phyloP scores from a whole-genome alignment of 345 rosid genomes.

The Lumnitzera racemosa region DNA sequence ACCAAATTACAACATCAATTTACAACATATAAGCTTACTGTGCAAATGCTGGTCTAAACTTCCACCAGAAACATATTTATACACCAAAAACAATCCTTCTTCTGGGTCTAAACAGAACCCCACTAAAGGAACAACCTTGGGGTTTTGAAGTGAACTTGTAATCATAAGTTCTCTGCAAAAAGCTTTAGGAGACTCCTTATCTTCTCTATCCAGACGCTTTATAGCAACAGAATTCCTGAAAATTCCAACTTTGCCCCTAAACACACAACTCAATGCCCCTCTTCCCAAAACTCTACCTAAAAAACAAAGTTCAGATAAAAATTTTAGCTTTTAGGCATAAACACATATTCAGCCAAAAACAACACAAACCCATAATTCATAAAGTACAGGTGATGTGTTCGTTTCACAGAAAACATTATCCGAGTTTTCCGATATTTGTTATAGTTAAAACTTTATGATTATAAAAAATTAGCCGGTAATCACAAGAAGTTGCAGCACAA shows the following conservation, averaged over 20 bases:
- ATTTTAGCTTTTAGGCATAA: neutral
- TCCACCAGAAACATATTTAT: slow-evolving; percentile 88
- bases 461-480: no score
- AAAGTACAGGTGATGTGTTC: no score
- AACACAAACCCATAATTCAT: no score
- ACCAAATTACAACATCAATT: neutral
- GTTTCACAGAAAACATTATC: no score
- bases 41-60: slow-evolving; percentile 79
- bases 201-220: slow-evolving; percentile 78
- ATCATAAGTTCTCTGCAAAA: slow-evolving; percentile 96
- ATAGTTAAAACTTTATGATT: no score
- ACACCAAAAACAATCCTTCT: slow-evolving; percentile 87
- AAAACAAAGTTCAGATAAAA: slow-evolving; percentile 6
- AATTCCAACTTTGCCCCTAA: slow-evolving; percentile 75
- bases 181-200: slow-evolving; percentile 81
- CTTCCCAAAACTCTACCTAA: slow-evolving; percentile 88
- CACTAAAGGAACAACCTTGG: slow-evolving; percentile 68
- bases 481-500: no score
- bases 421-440: no score
- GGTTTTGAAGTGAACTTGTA: slow-evolving; percentile 77
- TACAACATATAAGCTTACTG: slow-evolving; percentile 29
- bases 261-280: slow-evolving; percentile 92
- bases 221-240: slow-evolving; percentile 68
- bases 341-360: neutral
- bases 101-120: slow-evolving; percentile 89